phyloP scores from a whole-genome alignment of 495 filamentous ascomycete genomes.

The Monascus purpureus region DNA sequence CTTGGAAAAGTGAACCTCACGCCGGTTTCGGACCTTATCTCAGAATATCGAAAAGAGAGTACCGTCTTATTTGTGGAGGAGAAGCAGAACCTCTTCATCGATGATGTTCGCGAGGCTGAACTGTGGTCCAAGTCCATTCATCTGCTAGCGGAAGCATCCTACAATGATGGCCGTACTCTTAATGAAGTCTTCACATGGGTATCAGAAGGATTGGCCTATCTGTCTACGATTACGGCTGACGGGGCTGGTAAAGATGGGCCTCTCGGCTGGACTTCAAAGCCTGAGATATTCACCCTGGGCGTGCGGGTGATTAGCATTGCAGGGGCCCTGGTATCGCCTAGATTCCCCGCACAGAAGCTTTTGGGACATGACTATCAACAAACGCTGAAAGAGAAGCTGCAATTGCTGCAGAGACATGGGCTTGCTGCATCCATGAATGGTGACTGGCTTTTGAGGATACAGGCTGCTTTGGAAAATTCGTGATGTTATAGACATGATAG shows the following conservation, averaged over 20 bases:
- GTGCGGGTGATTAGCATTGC: constrained; percentile 36
- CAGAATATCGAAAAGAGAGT: constrained; percentile 42
- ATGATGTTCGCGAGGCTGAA: constrained; percentile 55
- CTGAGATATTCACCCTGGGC: constrained; percentile 55
- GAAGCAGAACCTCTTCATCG: constrained; percentile 82
- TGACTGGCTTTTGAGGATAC: constrained; percentile 21
- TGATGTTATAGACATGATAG: constrained; percentile 6
- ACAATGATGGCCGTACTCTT: constrained; percentile 13
- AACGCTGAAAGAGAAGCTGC: constrained; percentile 9
- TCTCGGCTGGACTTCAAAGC: constrained; percentile 59
- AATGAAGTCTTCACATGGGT: constrained; percentile 37
- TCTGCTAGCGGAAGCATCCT: constrained; percentile 10
- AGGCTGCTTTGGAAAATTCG: constrained; percentile 9
- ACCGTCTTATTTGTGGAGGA: constrained; percentile 71
- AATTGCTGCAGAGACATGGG: constrained; percentile 12
- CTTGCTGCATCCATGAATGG: constrained; percentile 16
- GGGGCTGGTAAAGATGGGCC: constrained; percentile 39
- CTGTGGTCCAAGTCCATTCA: constrained; percentile 44
- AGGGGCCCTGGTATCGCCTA: constrained; percentile 29
- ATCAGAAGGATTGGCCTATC: constrained; percentile 34
- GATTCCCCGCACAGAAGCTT: constrained; percentile 14
- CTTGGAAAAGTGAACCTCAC: constrained; percentile 3
- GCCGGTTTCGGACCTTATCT: constrained; percentile 33
- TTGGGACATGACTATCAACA: constrained; percentile 8
- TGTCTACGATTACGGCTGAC: constrained; percentile 22